Evolutionary conservation across 1,284 basidiomycete species (phyloP).

Genomic region (Phylloporus sp.): DNA sequence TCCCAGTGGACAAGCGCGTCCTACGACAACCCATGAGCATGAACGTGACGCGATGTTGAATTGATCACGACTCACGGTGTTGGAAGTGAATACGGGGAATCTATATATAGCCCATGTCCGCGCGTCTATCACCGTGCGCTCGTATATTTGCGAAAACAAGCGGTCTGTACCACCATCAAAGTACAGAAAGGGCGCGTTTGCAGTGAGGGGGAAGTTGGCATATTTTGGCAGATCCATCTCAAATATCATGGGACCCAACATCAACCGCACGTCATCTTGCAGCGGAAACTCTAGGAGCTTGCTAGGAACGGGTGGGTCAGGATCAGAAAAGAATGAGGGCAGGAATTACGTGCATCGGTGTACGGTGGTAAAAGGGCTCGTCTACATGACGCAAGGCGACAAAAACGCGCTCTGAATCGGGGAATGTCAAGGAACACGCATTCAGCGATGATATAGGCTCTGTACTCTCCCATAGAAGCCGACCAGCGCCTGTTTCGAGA

Average conservation of each 20-base stretch:
- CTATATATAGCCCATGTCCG: constrained; percentile 27
- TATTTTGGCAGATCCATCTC: constrained; percentile 29
- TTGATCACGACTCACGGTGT: constrained; percentile 24
- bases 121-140: constrained; percentile 29
- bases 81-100: constrained; percentile 26
- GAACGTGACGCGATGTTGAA: not conserved
- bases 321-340: not conserved
- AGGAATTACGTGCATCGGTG: constrained; percentile 29
- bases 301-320: constrained; percentile 18
- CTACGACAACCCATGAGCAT: constrained; percentile 16
- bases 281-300: constrained; percentile 34
- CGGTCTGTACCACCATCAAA: constrained; percentile 27
- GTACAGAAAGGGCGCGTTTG: constrained; percentile 25
- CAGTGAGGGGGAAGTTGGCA: constrained; percentile 28
- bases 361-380: constrained; percentile 23
- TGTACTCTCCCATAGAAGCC: constrained; percentile 24
- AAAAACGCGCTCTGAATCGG: constrained; percentile 30
- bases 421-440: constrained; percentile 28
- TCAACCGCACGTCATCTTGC: constrained; percentile 20
- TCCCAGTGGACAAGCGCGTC: not conserved
- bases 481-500: constrained; percentile 33
- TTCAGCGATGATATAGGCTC: constrained; percentile 28
- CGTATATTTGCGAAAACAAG: constrained; percentile 13
- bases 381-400: constrained; percentile 31
- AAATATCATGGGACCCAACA: constrained; percentile 22